phyloP scores from a whole-genome alignment of 228 moss, liverwort and hornwort species.

The Sphagnum fallax region DNA sequence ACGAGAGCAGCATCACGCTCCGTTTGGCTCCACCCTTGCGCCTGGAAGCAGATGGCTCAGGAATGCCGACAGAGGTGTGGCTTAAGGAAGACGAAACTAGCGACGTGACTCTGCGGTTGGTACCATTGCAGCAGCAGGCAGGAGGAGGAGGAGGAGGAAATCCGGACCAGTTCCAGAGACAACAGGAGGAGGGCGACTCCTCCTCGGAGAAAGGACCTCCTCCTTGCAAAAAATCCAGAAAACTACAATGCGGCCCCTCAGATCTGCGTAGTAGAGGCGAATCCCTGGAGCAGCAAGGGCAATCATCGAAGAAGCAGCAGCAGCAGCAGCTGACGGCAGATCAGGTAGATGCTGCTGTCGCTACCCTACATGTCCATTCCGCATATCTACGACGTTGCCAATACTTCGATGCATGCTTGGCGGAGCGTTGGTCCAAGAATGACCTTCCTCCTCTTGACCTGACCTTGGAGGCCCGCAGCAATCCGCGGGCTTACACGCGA shows the following conservation, averaged over 20 bases:
- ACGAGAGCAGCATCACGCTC: constrained; percentile 51
- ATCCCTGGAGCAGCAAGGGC: constrained; percentile 38
- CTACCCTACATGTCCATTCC: constrained; percentile 44
- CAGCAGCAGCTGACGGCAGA: constrained; percentile 3
- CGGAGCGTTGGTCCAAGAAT: constrained; percentile 27
- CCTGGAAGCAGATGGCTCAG: constrained; percentile 38
- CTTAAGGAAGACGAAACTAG: constrained; percentile 42
- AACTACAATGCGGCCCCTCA: constrained; percentile 12
- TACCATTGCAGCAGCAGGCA: constrained; percentile 18
- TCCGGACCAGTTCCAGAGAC: constrained; percentile 7
- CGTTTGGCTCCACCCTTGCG: constrained; percentile 41
- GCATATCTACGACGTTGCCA: constrained; percentile 34
- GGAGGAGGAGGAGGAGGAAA: background rate
- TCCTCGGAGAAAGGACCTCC: constrained; percentile 20
- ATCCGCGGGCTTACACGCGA: constrained; percentile 35
- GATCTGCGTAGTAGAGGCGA: constrained; percentile 3
- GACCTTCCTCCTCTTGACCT: constrained; percentile 39
- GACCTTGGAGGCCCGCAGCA: constrained; percentile 39
- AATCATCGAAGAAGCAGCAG: constrained; percentile 31
- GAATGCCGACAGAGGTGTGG: constrained; percentile 43
- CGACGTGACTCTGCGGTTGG: constrained; percentile 36
- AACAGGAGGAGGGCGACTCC: constrained; percentile 5
- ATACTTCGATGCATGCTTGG: constrained; percentile 40
- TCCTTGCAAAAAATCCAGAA: constrained; percentile 31
- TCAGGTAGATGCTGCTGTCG: constrained; percentile 16